Evolutionary conservation across 1,284 basidiomycete genomes (phyloP), one percentile per base, ranked within the genome.

Genomic region (Lentinula novae-zelandiae): DNA sequence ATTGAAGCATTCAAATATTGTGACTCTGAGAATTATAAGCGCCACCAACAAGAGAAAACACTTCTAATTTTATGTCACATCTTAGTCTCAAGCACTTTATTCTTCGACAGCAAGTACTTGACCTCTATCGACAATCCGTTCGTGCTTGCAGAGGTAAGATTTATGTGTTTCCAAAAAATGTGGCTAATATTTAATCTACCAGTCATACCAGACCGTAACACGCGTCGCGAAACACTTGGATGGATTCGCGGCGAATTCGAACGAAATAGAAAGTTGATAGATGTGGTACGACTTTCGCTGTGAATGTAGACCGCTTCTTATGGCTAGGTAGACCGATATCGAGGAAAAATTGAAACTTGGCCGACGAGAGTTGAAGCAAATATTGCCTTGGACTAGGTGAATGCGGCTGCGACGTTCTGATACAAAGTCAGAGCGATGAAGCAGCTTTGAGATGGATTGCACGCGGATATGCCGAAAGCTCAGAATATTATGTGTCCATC

Each of bases 241-340:
- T 92, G 90, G 89, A 82, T 92, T 69, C 84, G 90, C 27, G 67
- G 72, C 53, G 90, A 91, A 72, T 84, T 92, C 65, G 86, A 90
- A 67, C 76, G 83, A 61, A 86, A 84, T 66, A 79, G 72, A 59
- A 68, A 84, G 68, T 68, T 89, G 36, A 71, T 76, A 8, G 85
- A 91, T 69, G 70, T 77, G 64, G 90, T 91, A 59, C 50, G 74
- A 67, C 55, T 17, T 53, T 34, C 46, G 22, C 57, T 52, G 49
- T 44, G 40, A 54, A 60, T n/a, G n/a, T 67, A 39, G 70, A 71
- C 27, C 68, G 70, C 59, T 68, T 70, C 64, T 71, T 63, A 20
- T n/a, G 3, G 33, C 49, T n/a, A 2, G 38, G 46, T 64, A 84
- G 83, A 66, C 61, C 31, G 64, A 76, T 38, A 83, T 85, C 62